Percentiles rank a stretch among this genome's conserved stretches.
phyloP scores from a whole-genome alignment of 768 basidiomycete species.

The Panellus pusillus region DNA sequence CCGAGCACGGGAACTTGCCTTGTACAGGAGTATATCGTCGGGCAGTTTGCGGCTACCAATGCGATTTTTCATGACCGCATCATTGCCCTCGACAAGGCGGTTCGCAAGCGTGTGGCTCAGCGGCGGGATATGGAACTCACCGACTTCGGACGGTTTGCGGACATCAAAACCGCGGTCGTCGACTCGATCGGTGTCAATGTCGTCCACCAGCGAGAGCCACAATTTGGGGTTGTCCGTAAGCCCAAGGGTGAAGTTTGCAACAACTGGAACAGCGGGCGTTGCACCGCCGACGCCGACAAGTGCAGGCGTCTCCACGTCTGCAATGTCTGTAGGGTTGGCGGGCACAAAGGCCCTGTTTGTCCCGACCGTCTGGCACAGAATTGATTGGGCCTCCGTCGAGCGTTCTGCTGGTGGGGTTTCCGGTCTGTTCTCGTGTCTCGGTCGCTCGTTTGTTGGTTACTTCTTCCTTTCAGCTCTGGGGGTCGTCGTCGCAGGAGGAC shows the following conservation, averaged over 20 bases:
- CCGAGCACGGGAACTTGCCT: slow-evolving; percentile 2
- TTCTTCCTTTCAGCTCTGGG: too few species aligned
- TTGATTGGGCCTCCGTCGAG: too few species aligned
- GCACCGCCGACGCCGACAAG: background rate
- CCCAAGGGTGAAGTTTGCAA: slow-evolving; percentile 1
- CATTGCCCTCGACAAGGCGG: slow-evolving; percentile 8
- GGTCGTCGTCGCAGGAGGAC: too few species aligned
- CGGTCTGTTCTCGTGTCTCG: too few species aligned
- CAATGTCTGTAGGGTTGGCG: background rate
- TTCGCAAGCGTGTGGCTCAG: background rate
- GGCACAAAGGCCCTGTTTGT: slow-evolving; percentile 5
- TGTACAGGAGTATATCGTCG: slow-evolving; percentile 3
- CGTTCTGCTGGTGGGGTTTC: too few species aligned
- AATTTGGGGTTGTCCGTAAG: background rate
- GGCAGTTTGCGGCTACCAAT: slow-evolving; percentile 1
- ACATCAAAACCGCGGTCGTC: slow-evolving; percentile 7
- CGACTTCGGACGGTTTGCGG: background rate
- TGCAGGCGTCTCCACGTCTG: slow-evolving; percentile 3
- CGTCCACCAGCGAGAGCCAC: background rate
- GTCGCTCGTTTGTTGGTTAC: too few species aligned
- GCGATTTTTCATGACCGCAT: background rate
- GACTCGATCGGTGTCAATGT: background rate
- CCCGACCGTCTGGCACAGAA: background rate
- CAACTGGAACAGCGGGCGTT: slow-evolving; percentile 3
- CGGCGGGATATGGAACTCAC: background rate